Percentiles rank a stretch among this genome's conserved stretches.
phyloP scores from a whole-genome alignment of 108 stramenopile species.

The Stephanodiscus minutulus region DNA sequence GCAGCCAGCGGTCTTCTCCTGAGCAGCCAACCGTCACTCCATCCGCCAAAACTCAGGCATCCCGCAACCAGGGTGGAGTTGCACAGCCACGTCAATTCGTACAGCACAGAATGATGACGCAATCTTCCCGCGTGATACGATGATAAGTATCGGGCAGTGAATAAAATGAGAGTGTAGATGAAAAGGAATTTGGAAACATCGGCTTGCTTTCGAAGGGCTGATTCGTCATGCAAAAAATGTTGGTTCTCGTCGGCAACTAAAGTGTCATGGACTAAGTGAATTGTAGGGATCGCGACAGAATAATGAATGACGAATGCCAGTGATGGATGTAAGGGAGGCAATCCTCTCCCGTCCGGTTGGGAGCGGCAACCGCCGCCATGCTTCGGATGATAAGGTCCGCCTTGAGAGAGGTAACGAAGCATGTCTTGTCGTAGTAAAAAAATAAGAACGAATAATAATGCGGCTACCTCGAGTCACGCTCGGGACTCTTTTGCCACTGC shows the following conservation, averaged over 20 bases:
- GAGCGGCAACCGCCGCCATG: constrained; percentile 32
- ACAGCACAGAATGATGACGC: constrained; percentile 48
- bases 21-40: constrained; percentile 19
- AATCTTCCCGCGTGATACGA: constrained; percentile 34
- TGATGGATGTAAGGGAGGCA: constrained; percentile 54
- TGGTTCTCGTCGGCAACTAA: constrained; percentile 6
- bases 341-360: neutral
- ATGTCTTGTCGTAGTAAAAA: too few relatives aligned
- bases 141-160: constrained; percentile 48
- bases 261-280: constrained; percentile 53
- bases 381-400: constrained; percentile 52
- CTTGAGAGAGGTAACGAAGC: constrained; percentile 51
- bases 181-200: constrained; percentile 27
- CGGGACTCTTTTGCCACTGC: too few relatives aligned
- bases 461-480: too few relatives aligned
- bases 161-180: constrained; percentile 45
- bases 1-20: constrained; percentile 61
- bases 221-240: neutral
- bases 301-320: constrained; percentile 64
- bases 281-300: constrained; percentile 34
- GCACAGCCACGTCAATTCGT: constrained; percentile 79
- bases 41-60: constrained; percentile 48
- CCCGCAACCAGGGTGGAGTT: constrained; percentile 62
- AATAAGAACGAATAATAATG: too few relatives aligned
- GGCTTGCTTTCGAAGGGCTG: constrained; percentile 13